phyloP scores from a whole-genome alignment of 2,329 filamentous ascomycete genomes.

The Cladosporium oxysporum region DNA sequence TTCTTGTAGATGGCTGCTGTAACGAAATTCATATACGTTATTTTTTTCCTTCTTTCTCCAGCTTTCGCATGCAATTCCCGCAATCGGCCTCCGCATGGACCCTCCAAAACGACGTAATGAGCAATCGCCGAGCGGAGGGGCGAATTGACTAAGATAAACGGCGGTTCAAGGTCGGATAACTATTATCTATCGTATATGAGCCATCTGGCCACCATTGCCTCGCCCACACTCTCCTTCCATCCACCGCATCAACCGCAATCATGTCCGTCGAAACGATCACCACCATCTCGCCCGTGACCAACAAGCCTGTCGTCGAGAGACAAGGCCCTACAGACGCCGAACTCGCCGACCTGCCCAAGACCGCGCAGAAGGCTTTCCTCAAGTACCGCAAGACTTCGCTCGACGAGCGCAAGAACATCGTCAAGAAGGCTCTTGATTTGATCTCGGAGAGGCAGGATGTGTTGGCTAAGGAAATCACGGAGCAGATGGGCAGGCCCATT shows the following conservation, averaged over 20 bases:
- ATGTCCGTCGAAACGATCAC: slow-evolving; percentile 62
- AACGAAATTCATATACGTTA: too few relatives aligned
- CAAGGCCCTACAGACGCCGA: slow-evolving; percentile 72
- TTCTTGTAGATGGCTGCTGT: neutral
- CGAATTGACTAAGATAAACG: slow-evolving; percentile 4
- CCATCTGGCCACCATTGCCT: neutral
- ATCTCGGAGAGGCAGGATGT: slow-evolving; percentile 73
- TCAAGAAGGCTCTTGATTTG: slow-evolving; percentile 74
- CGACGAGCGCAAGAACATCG: slow-evolving; percentile 73
- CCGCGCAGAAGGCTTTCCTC: slow-evolving; percentile 73
- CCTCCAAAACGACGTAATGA: slow-evolving; percentile 8
- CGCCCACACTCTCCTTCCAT: neutral
- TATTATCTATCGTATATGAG: neutral
- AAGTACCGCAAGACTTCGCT: slow-evolving; percentile 75
- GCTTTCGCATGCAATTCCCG: neutral
- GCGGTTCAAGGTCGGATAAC: neutral
- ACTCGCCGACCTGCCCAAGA: slow-evolving; percentile 69
- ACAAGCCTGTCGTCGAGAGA: slow-evolving; percentile 78
- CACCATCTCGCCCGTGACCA: slow-evolving; percentile 89
- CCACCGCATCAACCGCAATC: slow-evolving; percentile 24
- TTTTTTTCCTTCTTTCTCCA: too few relatives aligned
- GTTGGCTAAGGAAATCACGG: slow-evolving; percentile 79
- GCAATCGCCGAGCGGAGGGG: slow-evolving; percentile 9
- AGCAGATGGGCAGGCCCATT: slow-evolving; percentile 94
- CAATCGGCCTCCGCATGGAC: neutral